Evolutionary conservation across 352 stramenopile genomes (phyloP), one percentile per base, ranked within the genome.

Genomic region (Hyaloperonospora arabidopsidis): DNA sequence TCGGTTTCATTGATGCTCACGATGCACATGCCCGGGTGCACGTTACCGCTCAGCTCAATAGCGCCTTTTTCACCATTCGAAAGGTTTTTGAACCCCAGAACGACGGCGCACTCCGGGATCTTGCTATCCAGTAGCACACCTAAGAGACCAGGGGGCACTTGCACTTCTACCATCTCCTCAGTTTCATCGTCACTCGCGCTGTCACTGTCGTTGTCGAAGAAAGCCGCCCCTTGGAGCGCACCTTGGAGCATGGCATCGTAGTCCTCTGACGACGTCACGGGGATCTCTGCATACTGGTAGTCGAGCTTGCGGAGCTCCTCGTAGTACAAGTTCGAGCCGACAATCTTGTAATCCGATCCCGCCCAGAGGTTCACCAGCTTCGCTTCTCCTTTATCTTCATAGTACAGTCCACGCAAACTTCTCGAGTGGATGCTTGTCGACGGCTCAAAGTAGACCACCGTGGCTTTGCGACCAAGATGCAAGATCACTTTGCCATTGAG

Each of bases 1-100:
- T 91, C 89, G 19, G 75, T 84, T 49, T 89, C 81, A 65, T 92
- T 87, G 63, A 92, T 92, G 59, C 79, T 82, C 61, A 92, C 87
- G 53, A 92, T 89, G 64, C 88, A 89, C 79, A 89, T 89, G 54
- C 81, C 81, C 12, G 76, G 71, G 7, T 82, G 67, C 40, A 92
- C 81, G 39, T 79, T 63, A 19, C 81, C 81, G 43, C 80, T 67
- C 2, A 46, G 49, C 46, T 92, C 74, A 47, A 92, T 87, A 0
- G 79, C 74, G 0, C 81, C 81, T 44, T 83, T 76, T 13, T 65
- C 70, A 21, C 81, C 81, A 15, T 57, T 74, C 7, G 75, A 58
- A 28, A 92, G 45, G 49, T 77, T 82, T 2, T 74, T 84, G 54
- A 92, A 92, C n/a, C 81, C 81, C 47, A 88, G 79, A 17, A 92